A percentile compares a stretch with the other conserved stretches of the same genome.
phyloP scores from a whole-genome alignment of 768 basidiomycete species.

The Pleurotus eryngii region DNA sequence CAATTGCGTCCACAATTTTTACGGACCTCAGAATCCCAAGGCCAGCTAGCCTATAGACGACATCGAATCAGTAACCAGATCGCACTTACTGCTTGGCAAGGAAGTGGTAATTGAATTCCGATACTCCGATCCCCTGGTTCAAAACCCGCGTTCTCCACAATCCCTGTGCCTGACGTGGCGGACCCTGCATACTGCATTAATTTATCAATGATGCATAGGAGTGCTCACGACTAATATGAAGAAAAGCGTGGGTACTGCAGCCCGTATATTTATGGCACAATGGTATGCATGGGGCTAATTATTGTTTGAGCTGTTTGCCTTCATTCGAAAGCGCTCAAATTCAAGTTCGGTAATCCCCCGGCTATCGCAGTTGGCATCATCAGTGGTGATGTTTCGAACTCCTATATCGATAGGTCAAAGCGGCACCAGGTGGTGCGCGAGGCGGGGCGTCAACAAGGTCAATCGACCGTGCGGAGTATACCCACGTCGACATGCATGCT shows the following conservation, averaged over 20 bases:
- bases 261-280: slow-evolving; percentile 1
- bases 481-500: slow-evolving; percentile 71
- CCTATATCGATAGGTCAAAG: slow-evolving; percentile 2
- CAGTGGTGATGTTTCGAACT: slow-evolving; percentile 7
- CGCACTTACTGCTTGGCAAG: not conserved
- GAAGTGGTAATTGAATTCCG: not conserved
- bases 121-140: slow-evolving; percentile 2
- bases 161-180: not conserved
- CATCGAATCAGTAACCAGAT: too few species aligned
- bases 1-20: too few species aligned
- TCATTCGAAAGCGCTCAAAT: slow-evolving; percentile 4
- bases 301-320: not conserved
- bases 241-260: not conserved
- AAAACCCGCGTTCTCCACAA: not conserved
- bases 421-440: slow-evolving; percentile 4
- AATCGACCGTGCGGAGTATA: slow-evolving; percentile 28
- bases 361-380: slow-evolving; percentile 1
- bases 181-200: slow-evolving; percentile 2
- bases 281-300: not conserved
- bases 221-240: not conserved
- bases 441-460: slow-evolving; percentile 12
- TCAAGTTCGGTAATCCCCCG: not conserved
- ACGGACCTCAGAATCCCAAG: too few species aligned
- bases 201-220: not conserved
- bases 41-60: too few species aligned